phyloP scores from a whole-genome alignment of 208 protist species.

The Plasmodiophora brassicae region DNA sequence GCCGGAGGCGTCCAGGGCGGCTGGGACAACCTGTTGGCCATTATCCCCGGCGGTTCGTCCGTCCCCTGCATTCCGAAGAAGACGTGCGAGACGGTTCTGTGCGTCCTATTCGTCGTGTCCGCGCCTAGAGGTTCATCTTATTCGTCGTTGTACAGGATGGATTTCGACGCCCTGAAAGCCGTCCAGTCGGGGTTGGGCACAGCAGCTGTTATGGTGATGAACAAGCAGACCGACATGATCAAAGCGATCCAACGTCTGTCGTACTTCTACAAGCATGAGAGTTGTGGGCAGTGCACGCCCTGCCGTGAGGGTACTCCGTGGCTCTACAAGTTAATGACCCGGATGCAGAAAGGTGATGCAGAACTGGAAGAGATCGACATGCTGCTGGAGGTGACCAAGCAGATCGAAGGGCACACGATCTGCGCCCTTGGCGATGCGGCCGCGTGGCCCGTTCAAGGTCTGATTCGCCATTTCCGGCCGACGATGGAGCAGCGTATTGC shows the following conservation, averaged over 20 bases:
- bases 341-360: slow-evolving; percentile 90
- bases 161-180: slow-evolving; percentile 90
- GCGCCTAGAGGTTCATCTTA: slow-evolving; percentile 75
- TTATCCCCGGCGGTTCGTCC: slow-evolving; percentile 73
- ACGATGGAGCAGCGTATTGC: slow-evolving; percentile 89
- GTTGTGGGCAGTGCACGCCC: slow-evolving; percentile 94
- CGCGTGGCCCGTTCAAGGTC: slow-evolving; percentile 92
- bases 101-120: background rate
- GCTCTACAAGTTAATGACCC: slow-evolving; percentile 92
- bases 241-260: slow-evolving; percentile 55
- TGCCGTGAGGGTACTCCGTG: slow-evolving; percentile 91
- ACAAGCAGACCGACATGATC: slow-evolving; percentile 86
- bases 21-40: slow-evolving; percentile 94
- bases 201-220: slow-evolving; percentile 96
- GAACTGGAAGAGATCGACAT: slow-evolving; percentile 92
- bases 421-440: slow-evolving; percentile 96
- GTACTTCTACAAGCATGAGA: slow-evolving; percentile 94
- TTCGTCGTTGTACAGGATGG: slow-evolving; percentile 94
- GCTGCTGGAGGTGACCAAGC: slow-evolving; percentile 86
- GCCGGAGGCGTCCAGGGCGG: slow-evolving; percentile 89
- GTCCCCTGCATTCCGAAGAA: slow-evolving; percentile 1
- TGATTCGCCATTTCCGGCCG: slow-evolving; percentile 91
- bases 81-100: background rate
- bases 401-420: slow-evolving; percentile 98
- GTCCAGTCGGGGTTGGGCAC: slow-evolving; percentile 90